Evolutionary conservation across 768 basidiomycete species (phyloP).

Genomic region (Trametes maxima): DNA sequence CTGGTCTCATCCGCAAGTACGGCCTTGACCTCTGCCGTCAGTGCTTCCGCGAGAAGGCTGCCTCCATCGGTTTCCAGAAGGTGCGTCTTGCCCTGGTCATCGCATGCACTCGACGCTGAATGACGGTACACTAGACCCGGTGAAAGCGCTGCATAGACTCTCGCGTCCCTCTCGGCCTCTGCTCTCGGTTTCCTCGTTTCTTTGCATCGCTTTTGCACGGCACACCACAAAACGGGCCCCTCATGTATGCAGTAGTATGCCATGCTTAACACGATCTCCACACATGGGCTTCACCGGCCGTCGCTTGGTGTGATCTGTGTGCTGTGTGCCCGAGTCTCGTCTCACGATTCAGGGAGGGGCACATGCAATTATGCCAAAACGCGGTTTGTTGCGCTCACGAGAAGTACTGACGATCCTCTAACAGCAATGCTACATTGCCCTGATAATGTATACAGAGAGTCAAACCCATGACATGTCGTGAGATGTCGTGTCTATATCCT

Average conservation of each 20-base stretch:
- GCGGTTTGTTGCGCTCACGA: background rate
- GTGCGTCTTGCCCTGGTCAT: slow-evolving; percentile 42
- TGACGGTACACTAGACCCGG: slow-evolving; percentile 22
- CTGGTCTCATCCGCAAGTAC: slow-evolving; percentile 97
- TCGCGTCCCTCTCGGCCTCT: slow-evolving; percentile 5
- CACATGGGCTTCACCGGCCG: slow-evolving; percentile 13
- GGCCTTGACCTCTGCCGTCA: slow-evolving; percentile 97
- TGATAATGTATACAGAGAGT: background rate
- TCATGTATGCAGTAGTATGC: slow-evolving; percentile 30
- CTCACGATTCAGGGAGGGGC: background rate
- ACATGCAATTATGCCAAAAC: background rate
- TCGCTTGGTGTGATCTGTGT: background rate
- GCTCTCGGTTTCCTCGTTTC: slow-evolving; percentile 15
- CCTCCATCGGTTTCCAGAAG: slow-evolving; percentile 94
- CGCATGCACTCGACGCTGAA: background rate
- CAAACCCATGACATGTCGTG: too few relatives aligned
- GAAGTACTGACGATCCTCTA: background rate
- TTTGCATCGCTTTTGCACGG: slow-evolving; percentile 9
- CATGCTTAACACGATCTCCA: slow-evolving; percentile 24
- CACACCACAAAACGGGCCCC: slow-evolving; percentile 16
- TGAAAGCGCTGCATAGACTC: slow-evolving; percentile 19
- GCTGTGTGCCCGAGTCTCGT: background rate
- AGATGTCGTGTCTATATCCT: too few relatives aligned
- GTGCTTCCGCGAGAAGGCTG: slow-evolving; percentile 96
- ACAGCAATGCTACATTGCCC: background rate